Evolutionary conservation across 176 grass and related monocot genomes (phyloP).

Genomic region (Aegilops tauschii): DNA sequence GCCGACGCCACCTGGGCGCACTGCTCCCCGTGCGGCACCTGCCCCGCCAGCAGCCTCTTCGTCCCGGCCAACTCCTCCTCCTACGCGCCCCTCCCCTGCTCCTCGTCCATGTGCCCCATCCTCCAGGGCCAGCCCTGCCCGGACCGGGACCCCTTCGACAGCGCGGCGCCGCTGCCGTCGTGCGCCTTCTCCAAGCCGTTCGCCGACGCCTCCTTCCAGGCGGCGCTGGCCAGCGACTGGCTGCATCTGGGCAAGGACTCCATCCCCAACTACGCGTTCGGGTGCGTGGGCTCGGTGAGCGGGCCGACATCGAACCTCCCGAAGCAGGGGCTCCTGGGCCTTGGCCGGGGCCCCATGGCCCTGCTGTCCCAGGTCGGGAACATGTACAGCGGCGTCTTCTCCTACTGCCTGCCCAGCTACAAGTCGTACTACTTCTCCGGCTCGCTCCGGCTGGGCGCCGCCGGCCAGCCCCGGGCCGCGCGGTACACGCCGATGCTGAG

Average conservation of each 20-base stretch:
- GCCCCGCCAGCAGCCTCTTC: slow-evolving; percentile 57
- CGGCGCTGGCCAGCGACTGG: slow-evolving; percentile 64
- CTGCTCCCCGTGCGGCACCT: slow-evolving; percentile 79
- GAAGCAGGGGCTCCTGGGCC: slow-evolving; percentile 72
- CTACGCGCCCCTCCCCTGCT: slow-evolving; percentile 65
- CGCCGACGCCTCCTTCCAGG: slow-evolving; percentile 73
- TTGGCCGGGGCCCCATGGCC: slow-evolving; percentile 70
- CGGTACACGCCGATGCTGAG: slow-evolving; percentile 76
- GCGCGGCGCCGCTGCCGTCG: slow-evolving; percentile 26
- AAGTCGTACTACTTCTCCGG: slow-evolving; percentile 96
- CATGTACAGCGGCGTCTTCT: slow-evolving; percentile 78
- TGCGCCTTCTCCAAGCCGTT: slow-evolving; percentile 71
- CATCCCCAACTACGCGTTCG: slow-evolving; percentile 60
- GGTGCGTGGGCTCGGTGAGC: slow-evolving; percentile 67
- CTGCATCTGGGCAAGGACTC: slow-evolving; percentile 59
- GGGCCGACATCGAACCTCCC: slow-evolving; percentile 67
- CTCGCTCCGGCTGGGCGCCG: slow-evolving; percentile 71
- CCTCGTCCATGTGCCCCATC: slow-evolving; percentile 68
- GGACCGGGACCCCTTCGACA: slow-evolving; percentile 14
- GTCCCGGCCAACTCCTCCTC: slow-evolving; percentile 73
- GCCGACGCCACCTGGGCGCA: slow-evolving; percentile 85
- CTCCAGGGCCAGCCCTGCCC: slow-evolving; percentile 68
- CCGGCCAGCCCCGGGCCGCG: slow-evolving; percentile 50
- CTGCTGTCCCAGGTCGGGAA: slow-evolving; percentile 61
- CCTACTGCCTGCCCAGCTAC: slow-evolving; percentile 93